phyloP scores from a whole-genome alignment of 1,139 yeast genomes.

The Taphrina betulina region DNA sequence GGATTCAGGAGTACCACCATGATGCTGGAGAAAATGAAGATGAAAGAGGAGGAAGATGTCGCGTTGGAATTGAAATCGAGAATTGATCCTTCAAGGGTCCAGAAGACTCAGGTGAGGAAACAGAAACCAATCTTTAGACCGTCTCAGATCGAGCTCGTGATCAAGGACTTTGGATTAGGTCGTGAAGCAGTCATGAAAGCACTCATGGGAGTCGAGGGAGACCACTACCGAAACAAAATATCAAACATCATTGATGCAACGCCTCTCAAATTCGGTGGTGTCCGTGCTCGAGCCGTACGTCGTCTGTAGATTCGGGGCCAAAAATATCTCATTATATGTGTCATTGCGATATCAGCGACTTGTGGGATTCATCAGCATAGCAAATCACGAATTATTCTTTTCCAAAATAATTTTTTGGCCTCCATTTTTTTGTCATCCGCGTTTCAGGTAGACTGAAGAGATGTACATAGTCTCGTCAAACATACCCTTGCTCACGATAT shows the following conservation, averaged over 20 bases:
- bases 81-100: slow-evolving; percentile 75
- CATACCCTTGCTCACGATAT: no score
- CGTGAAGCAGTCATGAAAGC: slow-evolving; percentile 85
- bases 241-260: slow-evolving; percentile 74
- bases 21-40: slow-evolving; percentile 29
- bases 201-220: slow-evolving; percentile 85
- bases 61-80: slow-evolving; percentile 40
- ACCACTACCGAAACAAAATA: slow-evolving; percentile 60
- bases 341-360: no score
- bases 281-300: slow-evolving; percentile 77
- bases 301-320: slow-evolving; percentile 64
- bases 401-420: no score
- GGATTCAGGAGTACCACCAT: slow-evolving; percentile 40
- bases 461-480: no score
- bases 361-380: no score
- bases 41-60: slow-evolving; percentile 22
- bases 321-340: no score
- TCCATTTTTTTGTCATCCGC: no score
- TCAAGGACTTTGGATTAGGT: slow-evolving; percentile 85
- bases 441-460: no score
- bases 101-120: slow-evolving; percentile 64
- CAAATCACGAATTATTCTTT: no score
- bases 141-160: slow-evolving; percentile 59
- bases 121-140: slow-evolving; percentile 48
- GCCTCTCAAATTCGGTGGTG: slow-evolving; percentile 87